These are phyloP conservation scores for Gnomoniopsis sp. DNA, from an alignment of 2,329 filamentous ascomycete genomes.

Conservation along the genomic window DNA sequence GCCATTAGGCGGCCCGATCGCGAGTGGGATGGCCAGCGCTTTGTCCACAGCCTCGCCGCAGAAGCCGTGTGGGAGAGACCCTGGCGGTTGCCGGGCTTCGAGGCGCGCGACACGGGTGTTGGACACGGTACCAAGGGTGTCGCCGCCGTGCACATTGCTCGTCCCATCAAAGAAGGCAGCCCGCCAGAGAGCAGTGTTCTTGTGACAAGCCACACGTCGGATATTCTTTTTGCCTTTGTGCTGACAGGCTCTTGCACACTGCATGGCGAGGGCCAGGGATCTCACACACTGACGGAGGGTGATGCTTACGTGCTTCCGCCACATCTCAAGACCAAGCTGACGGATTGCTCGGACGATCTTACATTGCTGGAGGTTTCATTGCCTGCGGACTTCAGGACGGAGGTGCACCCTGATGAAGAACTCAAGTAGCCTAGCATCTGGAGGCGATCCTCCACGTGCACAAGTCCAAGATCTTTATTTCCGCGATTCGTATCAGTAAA, in stretches of 20 bases:
- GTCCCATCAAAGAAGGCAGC: neutral
- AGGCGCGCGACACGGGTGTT: neutral
- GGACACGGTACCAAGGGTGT: neutral
- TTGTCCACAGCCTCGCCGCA: neutral
- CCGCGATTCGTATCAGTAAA: too few relatives aligned
- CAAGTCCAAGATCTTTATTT: too few relatives aligned
- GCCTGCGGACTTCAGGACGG: neutral
- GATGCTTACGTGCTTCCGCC: neutral
- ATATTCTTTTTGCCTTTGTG: neutral
- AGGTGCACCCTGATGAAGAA: neutral
- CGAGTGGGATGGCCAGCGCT: neutral
- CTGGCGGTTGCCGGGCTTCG: neutral
- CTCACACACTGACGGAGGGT: neutral
- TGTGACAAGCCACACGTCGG: neutral
- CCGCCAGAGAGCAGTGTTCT: neutral
- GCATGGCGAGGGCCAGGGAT: neutral
- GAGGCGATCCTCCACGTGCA: too few relatives aligned
- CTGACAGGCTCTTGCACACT: neutral
- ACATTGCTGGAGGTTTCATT: neutral
- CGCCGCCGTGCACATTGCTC: neutral
- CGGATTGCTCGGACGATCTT: neutral
- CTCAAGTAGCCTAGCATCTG: too few relatives aligned
- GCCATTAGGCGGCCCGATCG: too few relatives aligned
- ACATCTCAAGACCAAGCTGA: neutral
- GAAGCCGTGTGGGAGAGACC: neutral